Evolutionary conservation across 129 eudicot genomes (phyloP).

Genomic region (Solidago caesia): DNA sequence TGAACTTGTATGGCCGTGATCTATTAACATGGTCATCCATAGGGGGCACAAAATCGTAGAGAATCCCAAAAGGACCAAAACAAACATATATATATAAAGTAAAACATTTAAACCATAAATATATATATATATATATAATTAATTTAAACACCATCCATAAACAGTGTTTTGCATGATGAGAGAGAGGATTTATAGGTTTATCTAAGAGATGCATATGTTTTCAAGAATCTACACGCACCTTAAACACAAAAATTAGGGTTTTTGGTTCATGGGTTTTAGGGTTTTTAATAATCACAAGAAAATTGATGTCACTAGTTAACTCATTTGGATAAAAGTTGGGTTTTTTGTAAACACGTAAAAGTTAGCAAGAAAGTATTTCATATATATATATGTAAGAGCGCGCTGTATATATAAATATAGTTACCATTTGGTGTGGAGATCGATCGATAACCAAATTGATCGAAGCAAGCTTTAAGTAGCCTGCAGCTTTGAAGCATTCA

Average conservation of each 20-base stretch:
- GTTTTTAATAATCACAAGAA: slow-evolving; percentile 14
- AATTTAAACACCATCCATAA: slow-evolving; percentile 33
- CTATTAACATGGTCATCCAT: slow-evolving; percentile 38
- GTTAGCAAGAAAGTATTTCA: neutral
- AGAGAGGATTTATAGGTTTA: slow-evolving; percentile 27
- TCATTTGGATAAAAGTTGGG: slow-evolving; percentile 4
- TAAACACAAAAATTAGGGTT: slow-evolving; percentile 28
- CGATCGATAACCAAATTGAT: slow-evolving; percentile 14
- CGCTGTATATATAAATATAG: neutral
- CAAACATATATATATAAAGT: slow-evolving; percentile 31
- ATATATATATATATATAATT: neutral
- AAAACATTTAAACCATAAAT: slow-evolving; percentile 28
- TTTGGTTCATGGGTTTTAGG: slow-evolving; percentile 29
- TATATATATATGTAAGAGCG: neutral
- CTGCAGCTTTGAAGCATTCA: slow-evolving; percentile 36
- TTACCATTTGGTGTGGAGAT: slow-evolving; percentile 37
- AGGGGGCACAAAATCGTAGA: slow-evolving; percentile 60
- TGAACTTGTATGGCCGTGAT: slow-evolving; percentile 25
- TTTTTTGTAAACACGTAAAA: neutral
- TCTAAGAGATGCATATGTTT: slow-evolving; percentile 17
- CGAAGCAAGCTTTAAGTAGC: slow-evolving; percentile 34
- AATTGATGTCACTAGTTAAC: slow-evolving; percentile 4
- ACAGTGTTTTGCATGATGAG: slow-evolving; percentile 68
- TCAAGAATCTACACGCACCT: neutral
- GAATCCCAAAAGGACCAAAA: slow-evolving; percentile 55